Base-by-base conservation (phyloP, 1,284 basidiomycete species). In the Pseudozyma pruni region DNA sequence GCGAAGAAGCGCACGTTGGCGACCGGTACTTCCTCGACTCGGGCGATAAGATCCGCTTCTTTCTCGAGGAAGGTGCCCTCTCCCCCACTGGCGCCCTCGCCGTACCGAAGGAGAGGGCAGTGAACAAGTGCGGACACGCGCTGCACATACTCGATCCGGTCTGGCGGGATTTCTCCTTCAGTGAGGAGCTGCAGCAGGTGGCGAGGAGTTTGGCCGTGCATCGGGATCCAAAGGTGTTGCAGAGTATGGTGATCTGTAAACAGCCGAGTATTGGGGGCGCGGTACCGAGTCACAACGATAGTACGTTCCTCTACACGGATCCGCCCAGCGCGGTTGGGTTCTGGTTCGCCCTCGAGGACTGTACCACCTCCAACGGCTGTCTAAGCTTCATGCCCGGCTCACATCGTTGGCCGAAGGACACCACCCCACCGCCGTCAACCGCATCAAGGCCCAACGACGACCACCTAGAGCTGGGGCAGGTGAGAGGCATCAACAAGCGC, bases 11-110 rank as follows among this genome's bases (percentile, higher is more conserved):
- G 22, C 67, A 76, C 44, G 64, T 71, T 4, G 93, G 93, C 0
- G 93, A 98, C 79, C 88, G 92, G 23, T 98, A 98, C 83, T 98
- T 98, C 79, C 85, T 98, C 52, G 87, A 86, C 13, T 93, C 91
- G 1, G 92, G 92, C 1, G 92, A 97, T 83, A 57, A 96, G 54
- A 54, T 70, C 25, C 88, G 90, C 2, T 94, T 89, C 83, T 95
- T 95, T 81, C 85, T 94, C 35, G 93, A 95, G 78, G 88, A 90
- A 75, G 91, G 89, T 52, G 92, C 92, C 0, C 20, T 75, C n/a
- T 62, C 49, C 9, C 31, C 69, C 72, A 81, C 48, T 16, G 60
- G 64, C 8, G 13, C 45, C n/a, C 54, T 79, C 16, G 45, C 52
- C 10, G 52, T 67, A 5, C 58, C 61, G 2, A 48, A 53, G 4